Conservation (phyloP, 257 asterid species). For the Perilla frutescens region DNA sequence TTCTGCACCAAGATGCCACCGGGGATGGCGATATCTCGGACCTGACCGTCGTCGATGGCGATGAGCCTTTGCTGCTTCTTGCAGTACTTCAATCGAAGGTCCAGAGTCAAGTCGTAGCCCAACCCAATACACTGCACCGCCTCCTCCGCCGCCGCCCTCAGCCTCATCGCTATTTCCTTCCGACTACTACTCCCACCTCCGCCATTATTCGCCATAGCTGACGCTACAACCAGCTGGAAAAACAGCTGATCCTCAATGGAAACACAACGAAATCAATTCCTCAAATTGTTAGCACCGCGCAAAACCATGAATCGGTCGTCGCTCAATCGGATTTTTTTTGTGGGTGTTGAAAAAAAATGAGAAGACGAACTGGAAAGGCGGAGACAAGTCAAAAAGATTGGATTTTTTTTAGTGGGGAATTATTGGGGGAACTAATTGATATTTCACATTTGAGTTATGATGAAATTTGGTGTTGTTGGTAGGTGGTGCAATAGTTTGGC, state of each 20-base stretch:
- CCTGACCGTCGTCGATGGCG: conserved; percentile 65
- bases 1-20: conserved; percentile 76
- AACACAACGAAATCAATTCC: neutral
- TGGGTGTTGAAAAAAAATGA: conserved; percentile 13
- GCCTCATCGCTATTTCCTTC: conserved; percentile 64
- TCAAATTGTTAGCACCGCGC: conserved; percentile 8
- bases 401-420: neutral
- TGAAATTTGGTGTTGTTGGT: conserved; percentile 19
- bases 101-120: conserved; percentile 68
- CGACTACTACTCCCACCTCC: conserved; percentile 37
- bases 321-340: neutral
- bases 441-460: conserved; percentile 8
- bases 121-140: conserved; percentile 70
- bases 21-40: conserved; percentile 70
- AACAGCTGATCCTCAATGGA: neutral
- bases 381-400: conserved; percentile 26
- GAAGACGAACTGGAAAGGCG: conserved; percentile 24
- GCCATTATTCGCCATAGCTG: conserved; percentile 36
- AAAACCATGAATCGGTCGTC: conserved; percentile 9
- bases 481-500: conserved; percentile 27
- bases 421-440: neutral
- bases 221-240: too few species aligned
- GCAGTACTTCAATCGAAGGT: conserved; percentile 61
- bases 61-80: conserved; percentile 61
- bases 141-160: conserved; percentile 68